Evolutionary conservation across 306 rosid species (phyloP), one percentile per base, ranked within the genome.

Genomic region (Benincasa hispida): DNA sequence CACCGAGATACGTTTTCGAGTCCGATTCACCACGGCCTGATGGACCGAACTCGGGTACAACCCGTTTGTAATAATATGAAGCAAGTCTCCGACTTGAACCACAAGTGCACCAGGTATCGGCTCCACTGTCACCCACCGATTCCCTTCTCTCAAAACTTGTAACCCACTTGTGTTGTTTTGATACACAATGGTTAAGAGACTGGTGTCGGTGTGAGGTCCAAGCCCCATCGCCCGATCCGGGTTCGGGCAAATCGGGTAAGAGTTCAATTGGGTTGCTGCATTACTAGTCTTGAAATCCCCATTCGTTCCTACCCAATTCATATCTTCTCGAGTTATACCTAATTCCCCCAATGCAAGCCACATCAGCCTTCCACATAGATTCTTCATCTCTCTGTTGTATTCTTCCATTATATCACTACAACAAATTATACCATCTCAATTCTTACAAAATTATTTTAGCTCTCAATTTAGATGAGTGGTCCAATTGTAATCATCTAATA

Each of bases 151-250:
- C 0, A 72, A 83, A 6, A 94, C 92, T 8, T 94, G 99, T 37
- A 94, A 53, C 3, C 99, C 97, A 0, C 96, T 90, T 0, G 87
- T 89, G 84, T 80, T 83, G 79, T 81, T 92, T 47, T 94, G 99
- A 84, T 92, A 61, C 5, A 94, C 81, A 13, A 92, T 86, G 0
- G 97, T 88, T 59, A 94, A 79, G 17, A 94, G 85, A 73, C 96
- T 92, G 0, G 97, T 90, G 72, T 94, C 99, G 0, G 99, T 94
- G 76, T 94, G 97, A 4, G 89, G 87, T 0, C 97, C 97, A 0
- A 94, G 87, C 27, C 99, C 97, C 97, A 90, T 94, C 78, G 99
- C 99, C 17, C 89, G 91, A n/a, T 87, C 91, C 0, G 99, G 99
- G 34, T 94, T 96, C 0, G 97, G 99, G 50, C 99, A 94, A 32